These are phyloP conservation scores for Trametes hirsuta DNA, from an alignment of 1,284 basidiomycete genomes.

Conservation along the genomic window DNA sequence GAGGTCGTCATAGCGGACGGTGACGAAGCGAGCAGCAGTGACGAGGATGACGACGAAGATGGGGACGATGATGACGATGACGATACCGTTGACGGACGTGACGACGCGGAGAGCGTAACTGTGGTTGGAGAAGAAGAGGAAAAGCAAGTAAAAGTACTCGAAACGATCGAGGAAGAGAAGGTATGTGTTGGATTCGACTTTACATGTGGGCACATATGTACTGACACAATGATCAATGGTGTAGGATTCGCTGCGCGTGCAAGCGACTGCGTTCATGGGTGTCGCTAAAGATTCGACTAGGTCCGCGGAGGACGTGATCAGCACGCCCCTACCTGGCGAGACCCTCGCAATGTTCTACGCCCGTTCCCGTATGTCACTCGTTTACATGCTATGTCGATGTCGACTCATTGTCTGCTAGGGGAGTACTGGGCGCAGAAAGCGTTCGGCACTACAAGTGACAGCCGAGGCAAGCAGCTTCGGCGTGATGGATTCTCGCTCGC, in stretches of 20 bases:
- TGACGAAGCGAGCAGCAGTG: constrained; percentile 63
- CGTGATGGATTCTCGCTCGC: constrained; percentile 81
- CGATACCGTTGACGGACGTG: constrained; percentile 31
- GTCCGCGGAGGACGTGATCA: constrained; percentile 74
- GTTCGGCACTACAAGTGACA: constrained; percentile 53
- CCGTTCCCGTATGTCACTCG: constrained; percentile 61
- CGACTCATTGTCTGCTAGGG: constrained; percentile 41
- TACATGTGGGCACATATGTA: no score
- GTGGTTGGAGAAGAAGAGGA: constrained; percentile 23
- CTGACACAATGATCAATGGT: background rate
- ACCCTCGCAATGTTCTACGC: constrained; percentile 86
- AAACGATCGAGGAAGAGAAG: constrained; percentile 29
- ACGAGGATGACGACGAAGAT: constrained; percentile 55
- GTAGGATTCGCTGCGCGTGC: constrained; percentile 58
- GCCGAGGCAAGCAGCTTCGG: constrained; percentile 80
- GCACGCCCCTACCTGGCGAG: constrained; percentile 90
- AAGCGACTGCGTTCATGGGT: constrained; percentile 76
- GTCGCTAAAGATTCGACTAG: constrained; percentile 67
- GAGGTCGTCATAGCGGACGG: constrained; percentile 64
- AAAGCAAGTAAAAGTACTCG: constrained; percentile 19
- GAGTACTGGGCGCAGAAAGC: constrained; percentile 86
- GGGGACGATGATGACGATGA: constrained; percentile 47
- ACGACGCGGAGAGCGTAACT: constrained; percentile 28
- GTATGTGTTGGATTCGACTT: background rate
- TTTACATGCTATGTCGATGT: background rate